A percentile compares a stretch with the other conserved stretches of the same genome.
phyloP scores from a whole-genome alignment of 2,329 filamentous ascomycete species.

The Berkeleyomyces rouxiae region DNA sequence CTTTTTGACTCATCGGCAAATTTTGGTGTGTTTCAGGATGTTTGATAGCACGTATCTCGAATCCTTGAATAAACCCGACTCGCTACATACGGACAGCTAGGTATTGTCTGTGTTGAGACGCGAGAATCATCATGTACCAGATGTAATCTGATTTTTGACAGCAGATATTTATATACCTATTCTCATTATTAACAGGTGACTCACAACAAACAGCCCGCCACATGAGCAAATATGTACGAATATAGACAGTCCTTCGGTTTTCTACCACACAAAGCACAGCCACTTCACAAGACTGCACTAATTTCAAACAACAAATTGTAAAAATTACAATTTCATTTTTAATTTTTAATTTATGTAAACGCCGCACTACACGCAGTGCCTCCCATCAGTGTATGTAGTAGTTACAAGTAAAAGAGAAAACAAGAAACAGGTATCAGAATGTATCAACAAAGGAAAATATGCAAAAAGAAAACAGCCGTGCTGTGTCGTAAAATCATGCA shows the following conservation, averaged over 20 bases:
- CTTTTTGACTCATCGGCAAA: background rate
- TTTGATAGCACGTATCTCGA: background rate
- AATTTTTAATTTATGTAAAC: background rate
- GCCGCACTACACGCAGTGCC: conserved; percentile 3
- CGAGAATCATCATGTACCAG: background rate
- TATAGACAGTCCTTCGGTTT: too few relatives aligned
- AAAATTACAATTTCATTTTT: background rate
- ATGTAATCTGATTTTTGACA: too few relatives aligned
- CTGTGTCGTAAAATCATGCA: conserved; percentile 8
- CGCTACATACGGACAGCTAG: background rate
- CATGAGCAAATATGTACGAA: too few relatives aligned
- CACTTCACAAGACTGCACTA: background rate
- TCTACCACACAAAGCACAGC: background rate
- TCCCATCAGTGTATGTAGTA: background rate
- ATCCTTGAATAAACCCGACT: background rate
- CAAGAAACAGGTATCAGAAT: background rate
- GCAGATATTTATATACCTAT: too few relatives aligned
- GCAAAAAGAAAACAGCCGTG: conserved; percentile 1
- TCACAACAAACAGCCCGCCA: too few relatives aligned
- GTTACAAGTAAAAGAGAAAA: background rate
- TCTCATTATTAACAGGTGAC: too few relatives aligned
- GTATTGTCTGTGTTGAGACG: background rate
- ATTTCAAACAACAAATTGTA: background rate
- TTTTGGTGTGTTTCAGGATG: background rate
- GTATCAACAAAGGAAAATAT: conserved; percentile 8